These are phyloP conservation scores for Xylaria intraflava DNA, from an alignment of 495 filamentous ascomycete species.

Conservation along the genomic window DNA sequence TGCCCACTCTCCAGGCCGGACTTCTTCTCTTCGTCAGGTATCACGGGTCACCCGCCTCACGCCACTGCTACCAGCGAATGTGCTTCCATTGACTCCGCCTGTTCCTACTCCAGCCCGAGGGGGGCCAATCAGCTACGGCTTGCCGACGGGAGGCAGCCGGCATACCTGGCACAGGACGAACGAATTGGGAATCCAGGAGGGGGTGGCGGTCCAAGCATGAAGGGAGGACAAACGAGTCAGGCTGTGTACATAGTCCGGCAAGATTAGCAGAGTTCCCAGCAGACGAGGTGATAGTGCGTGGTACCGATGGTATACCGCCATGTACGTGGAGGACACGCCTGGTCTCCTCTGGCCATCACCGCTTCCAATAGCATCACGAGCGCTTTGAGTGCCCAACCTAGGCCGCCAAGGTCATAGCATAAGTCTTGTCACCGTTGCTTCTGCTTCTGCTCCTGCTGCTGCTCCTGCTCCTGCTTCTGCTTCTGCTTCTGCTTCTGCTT, in stretches of 20 bases:
- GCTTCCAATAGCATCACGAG: background rate
- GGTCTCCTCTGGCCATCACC: background rate
- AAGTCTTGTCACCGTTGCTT: background rate
- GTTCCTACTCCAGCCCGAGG: background rate
- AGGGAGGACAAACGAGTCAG: background rate
- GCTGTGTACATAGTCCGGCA: too few relatives aligned
- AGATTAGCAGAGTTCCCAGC: too few relatives aligned
- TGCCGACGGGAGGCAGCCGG: constrained; percentile 4
- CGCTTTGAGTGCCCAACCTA: background rate
- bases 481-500: too few relatives aligned
- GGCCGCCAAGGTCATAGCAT: background rate
- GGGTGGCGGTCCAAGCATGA: background rate
- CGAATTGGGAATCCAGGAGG: background rate
- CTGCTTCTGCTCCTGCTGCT: background rate
- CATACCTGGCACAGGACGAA: background rate
- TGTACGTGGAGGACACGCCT: background rate
- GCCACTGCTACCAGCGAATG: background rate
- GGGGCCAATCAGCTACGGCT: constrained; percentile 1
- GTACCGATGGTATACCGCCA: too few relatives aligned
- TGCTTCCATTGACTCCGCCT: too few relatives aligned
- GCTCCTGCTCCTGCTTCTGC: background rate
- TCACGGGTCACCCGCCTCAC: background rate
- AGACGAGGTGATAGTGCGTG: background rate
- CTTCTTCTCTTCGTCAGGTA: too few relatives aligned
- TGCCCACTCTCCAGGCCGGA: too few relatives aligned